Base-by-base conservation (phyloP, 2,329 filamentous ascomycete genomes). In the Gaeumannomyces sp. region DNA sequence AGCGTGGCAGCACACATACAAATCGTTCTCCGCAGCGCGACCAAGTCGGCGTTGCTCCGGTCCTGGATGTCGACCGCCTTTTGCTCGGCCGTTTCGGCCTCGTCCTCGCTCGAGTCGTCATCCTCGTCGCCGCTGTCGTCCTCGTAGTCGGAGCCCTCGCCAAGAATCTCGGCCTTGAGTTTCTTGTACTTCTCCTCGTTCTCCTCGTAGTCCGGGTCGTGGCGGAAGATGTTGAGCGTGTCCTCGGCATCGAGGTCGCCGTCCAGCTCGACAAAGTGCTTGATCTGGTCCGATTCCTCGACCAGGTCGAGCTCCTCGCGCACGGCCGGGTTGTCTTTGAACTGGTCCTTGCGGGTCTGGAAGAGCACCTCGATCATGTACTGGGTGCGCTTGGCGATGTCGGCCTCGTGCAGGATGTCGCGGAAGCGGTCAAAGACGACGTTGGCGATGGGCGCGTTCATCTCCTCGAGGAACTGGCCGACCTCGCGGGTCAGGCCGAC, bases 351-450 rank as follows among this genome's bases (percentile, higher is more conserved):
- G 68, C 95, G 87, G 65, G 97, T 90, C 78, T 99, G 93, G 75
- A 99, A 99, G 59, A 99, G 79, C 7, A 98, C 95, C 76, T 99
- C 95, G 65, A 99, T 94, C 91, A 97, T 97, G 78, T 98, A 99
- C 78, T 99, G 95, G n/a, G 94, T 93, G 69, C 95, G 86, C 82
- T 97, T 97, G 74, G 98, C 94, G 75, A 99, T 97, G 73, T 95
- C 93, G 59, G 93, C 93, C 76, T 99, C 95, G 79, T 99, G 94
- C 11, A 99, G 81, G 68, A 98, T 97, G 71, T 90, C 94, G 71
- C 95, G 83, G 80, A 99, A 96, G 76, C 97, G 93, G 73, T 99
- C 95, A 73, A 96, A 99, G 10, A 99, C 92, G 29, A 90, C 91
- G 69, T 94, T 85, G 35, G 93, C 89, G 72, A 98, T 96, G 14